These are phyloP conservation scores for Trichomonas vaginalis DNA, from an alignment of 208 protist genomes.

Conservation along the genomic window DNA sequence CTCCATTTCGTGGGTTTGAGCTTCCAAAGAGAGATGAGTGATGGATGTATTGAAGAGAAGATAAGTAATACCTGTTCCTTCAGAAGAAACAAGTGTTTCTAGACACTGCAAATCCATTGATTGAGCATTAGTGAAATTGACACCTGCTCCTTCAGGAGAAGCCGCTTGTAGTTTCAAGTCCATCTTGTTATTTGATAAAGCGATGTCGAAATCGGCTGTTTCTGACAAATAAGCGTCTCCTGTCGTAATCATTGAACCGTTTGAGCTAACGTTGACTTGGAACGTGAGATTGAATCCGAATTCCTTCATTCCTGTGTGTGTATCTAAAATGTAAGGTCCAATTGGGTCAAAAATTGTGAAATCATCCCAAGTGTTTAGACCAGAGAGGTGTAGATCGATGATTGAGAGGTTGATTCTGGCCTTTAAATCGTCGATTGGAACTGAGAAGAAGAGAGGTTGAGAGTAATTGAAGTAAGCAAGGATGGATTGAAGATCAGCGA, in stretches of 20 bases:
- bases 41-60: not conserved
- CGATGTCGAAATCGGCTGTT: not conserved
- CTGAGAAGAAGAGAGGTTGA: not conserved
- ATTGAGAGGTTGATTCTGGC: not conserved
- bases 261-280: not conserved
- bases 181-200: not conserved
- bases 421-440: not conserved
- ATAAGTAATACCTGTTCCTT: not conserved
- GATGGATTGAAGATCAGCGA: not conserved
- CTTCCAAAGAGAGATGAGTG: not conserved
- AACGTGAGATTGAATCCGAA: not conserved
- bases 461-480: not conserved
- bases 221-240: not conserved
- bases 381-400: not conserved
- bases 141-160: not conserved
- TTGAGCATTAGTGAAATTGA: not conserved
- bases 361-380: not conserved
- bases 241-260: not conserved
- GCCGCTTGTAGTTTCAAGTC: not conserved
- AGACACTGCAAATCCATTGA: not conserved
- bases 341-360: not conserved
- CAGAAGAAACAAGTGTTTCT: not conserved
- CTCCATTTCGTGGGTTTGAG: not conserved
- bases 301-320: not conserved
- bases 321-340: not conserved